Base-by-base conservation (phyloP, 805 yeast genomes). In the Candida pseudoglaebosa region DNA sequence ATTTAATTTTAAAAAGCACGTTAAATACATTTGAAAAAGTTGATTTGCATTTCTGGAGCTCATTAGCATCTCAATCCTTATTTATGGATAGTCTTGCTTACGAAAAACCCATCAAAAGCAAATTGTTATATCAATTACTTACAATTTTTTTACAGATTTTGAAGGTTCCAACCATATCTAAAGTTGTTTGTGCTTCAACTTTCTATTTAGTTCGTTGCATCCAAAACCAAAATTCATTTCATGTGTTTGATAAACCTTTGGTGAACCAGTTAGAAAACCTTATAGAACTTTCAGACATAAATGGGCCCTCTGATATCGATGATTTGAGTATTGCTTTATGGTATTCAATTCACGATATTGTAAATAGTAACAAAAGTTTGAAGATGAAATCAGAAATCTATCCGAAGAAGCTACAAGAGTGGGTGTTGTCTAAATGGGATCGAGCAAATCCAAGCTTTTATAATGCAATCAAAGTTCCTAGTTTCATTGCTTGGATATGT, bases 251-350 rank as follows among this genome's bases (percentile, higher is more conserved):
- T 38, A 53, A 54, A 6, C 54, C 74, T 0, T 47, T 78, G 6
- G 39, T 61, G 3, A 73, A 66, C 32, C 76, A 74, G 43, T 54
- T 80, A 22, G 73, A 71, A 30, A 73, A 72, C 20, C 37, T 78
- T 1, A 58, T 75, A 34, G 83, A 80, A 26, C 52, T 74, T 4
- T 61, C 84, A 0, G 82, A 77, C 32, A 61, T 80, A 0, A 75
- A 73, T 53, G 91, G 91, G 0, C 91, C 93, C 2, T 50, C 58
- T 1, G 17, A 45, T 1, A 37, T 80, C 1, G 64, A 71, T 34
- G 60, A 71, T 31, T 76, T 71, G 34, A 61, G 83, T 3, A 57
- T 77, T 20, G 45, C 52, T 10, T 76, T 82, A 44, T 83, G 90
- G 90, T 56, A 64, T 37, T 46, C 64, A 0, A 45, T 75, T 3